Percentiles rank a stretch among this genome's conserved stretches.
Conservation (phyloP, 148 eudicot genomes). For the Gaultheria prostrata region DNA sequence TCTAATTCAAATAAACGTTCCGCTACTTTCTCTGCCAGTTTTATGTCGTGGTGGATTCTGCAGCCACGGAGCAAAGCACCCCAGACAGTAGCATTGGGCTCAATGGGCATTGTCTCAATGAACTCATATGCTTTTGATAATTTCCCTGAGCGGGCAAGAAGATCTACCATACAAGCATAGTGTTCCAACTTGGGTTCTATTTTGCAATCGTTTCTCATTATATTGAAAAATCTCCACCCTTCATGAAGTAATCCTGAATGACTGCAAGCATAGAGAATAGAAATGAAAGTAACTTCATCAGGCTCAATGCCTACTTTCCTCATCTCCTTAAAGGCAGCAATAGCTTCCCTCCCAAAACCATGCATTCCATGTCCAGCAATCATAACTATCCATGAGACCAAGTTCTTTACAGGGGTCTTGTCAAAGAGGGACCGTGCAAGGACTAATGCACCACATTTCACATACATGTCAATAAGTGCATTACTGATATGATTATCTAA, state of each 20-base stretch:
- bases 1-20: constrained; percentile 45
- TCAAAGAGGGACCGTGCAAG: constrained; percentile 46
- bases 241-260: constrained; percentile 60
- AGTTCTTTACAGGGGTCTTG: constrained; percentile 40
- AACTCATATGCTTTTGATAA: constrained; percentile 49
- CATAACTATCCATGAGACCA: constrained; percentile 68
- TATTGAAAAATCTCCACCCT: constrained; percentile 45
- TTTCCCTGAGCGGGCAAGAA: constrained; percentile 58
- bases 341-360: constrained; percentile 59
- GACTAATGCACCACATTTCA: constrained; percentile 50
- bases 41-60: constrained; percentile 54
- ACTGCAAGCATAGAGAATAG: constrained; percentile 55
- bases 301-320: constrained; percentile 40
- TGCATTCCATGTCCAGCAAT: constrained; percentile 64
- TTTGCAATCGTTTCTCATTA: constrained; percentile 43
- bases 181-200: constrained; percentile 61
- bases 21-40: constrained; percentile 61
- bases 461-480: constrained; percentile 74
- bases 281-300: constrained; percentile 44
- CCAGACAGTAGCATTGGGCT: constrained; percentile 57
- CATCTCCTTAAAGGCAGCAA: constrained; percentile 44
- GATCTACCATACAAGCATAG: constrained; percentile 64
- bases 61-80: constrained; percentile 62
- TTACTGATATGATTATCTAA: constrained; percentile 46
- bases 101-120: constrained; percentile 44